Base-by-base conservation (phyloP, 2,329 filamentous ascomycete genomes). In the Blastomyces percursus region DNA sequence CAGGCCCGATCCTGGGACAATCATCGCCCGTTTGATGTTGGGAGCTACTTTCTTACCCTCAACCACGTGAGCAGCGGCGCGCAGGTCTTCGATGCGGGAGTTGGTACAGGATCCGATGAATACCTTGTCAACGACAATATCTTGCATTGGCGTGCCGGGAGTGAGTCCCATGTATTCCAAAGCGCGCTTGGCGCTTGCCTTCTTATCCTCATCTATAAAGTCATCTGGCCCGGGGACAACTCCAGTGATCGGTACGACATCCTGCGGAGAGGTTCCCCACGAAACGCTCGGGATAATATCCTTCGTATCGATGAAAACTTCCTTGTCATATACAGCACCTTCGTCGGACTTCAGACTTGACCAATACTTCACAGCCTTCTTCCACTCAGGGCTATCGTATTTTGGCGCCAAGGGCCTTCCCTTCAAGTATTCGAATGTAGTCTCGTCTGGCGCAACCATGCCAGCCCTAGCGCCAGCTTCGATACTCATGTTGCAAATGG, bases 101-200 rank as follows among this genome's bases (percentile, higher is more conserved):
- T 99, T 99, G 46, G 94, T 99, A 84, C 94, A 99, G 12, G 91
- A 96, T 55, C 94, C 94, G 69, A 97, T 96, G 75, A 97, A 99
- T 67, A 97, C 86, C 81, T 97, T 97, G 82, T 99, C 94, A 61
- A 97, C 78, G 35, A 81, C 77, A 67, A 99, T 87, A n/a, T 97
- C 91, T 74, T 96, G 85, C 87, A 99, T 94, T 9, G 84, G 88
- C 0, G 89, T 96, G 62, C 91, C 91, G 30, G 93, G 81, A 6
- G 83, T 88, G 61, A 99, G 82, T 44, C 94, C 94, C 94, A 99
- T 99, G 78, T 99, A 99, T 75, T 96, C 87, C 32, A 99, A 82
- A 76, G 92, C 90, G 62, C 91, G 85, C 66, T 85, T 84, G 71
- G 89, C 92, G 62, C 89, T 84, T 24, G 83, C 80, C 81, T 93